Conservation (phyloP, 257 asterid species). For the Solanum lignicaule region DNA sequence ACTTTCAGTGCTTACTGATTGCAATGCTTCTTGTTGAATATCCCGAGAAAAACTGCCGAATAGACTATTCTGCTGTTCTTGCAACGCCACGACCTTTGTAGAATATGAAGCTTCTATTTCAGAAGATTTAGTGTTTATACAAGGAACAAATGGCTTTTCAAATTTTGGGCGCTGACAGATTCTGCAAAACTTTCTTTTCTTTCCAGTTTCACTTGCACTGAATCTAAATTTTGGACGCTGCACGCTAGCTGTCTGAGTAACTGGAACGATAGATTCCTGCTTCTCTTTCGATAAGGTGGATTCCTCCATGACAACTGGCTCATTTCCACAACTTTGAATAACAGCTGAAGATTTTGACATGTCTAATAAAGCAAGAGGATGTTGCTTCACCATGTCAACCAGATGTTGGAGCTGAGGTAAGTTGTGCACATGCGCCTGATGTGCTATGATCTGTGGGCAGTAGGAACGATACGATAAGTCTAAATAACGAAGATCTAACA, state of each 20-base stretch:
- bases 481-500: not conserved
- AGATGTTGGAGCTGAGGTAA: not conserved
- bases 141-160: constrained; percentile 13
- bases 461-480: not conserved
- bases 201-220: constrained; percentile 12
- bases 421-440: constrained; percentile 10
- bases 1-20: not conserved
- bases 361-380: not conserved
- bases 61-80: constrained; percentile 3
- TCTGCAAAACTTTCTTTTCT: constrained; percentile 30
- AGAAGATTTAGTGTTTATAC: constrained; percentile 1
- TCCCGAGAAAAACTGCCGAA: not conserved
- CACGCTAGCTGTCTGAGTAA: not conserved
- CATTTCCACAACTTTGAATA: constrained; percentile 1
- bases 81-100: not conserved
- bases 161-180: constrained; percentile 31
- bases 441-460: constrained; percentile 15
- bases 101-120: constrained; percentile 1
- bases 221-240: constrained; percentile 3
- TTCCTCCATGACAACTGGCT: not conserved
- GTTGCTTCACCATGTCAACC: constrained; percentile 1
- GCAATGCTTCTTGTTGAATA: constrained; percentile 5
- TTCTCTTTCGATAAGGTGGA: not conserved
- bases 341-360: not conserved
- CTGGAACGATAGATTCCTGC: not conserved